These are phyloP conservation scores for Blepharisma stoltei DNA, from an alignment of 73 alveolate genomes.

Conservation along the genomic window DNA sequence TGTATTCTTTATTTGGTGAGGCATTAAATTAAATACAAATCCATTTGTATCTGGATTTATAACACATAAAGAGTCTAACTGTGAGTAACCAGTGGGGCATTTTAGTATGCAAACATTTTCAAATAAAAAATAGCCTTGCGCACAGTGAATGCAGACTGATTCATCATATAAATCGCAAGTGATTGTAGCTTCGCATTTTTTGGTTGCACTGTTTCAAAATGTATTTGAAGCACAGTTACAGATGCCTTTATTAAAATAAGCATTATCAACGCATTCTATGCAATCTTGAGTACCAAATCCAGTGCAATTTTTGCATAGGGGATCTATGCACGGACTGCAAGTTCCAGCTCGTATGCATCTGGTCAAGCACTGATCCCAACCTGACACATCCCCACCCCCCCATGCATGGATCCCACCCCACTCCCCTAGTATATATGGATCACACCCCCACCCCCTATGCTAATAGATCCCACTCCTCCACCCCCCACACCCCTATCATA, in stretches of 20 bases:
- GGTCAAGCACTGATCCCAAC: neutral
- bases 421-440: too few species aligned
- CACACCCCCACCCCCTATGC: too few species aligned
- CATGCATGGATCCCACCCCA: too few species aligned
- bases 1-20: neutral
- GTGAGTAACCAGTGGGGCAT: constrained; percentile 13
- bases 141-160: too few species aligned
- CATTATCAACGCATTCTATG: neutral
- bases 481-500: too few species aligned
- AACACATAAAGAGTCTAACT: neutral
- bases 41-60: neutral
- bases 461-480: too few species aligned
- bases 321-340: neutral
- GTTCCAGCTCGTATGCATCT: neutral
- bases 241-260: neutral
- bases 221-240: neutral
- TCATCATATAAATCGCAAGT: too few species aligned
- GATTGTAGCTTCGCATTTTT: neutral
- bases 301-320: neutral
- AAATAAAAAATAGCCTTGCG: neutral
- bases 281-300: neutral
- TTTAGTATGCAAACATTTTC: neutral
- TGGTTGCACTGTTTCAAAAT: neutral
- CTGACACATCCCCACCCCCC: too few species aligned
- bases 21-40: neutral